Evolutionary conservation across 768 basidiomycete species (phyloP).

Genomic region (Psilocybe sp.): DNA sequence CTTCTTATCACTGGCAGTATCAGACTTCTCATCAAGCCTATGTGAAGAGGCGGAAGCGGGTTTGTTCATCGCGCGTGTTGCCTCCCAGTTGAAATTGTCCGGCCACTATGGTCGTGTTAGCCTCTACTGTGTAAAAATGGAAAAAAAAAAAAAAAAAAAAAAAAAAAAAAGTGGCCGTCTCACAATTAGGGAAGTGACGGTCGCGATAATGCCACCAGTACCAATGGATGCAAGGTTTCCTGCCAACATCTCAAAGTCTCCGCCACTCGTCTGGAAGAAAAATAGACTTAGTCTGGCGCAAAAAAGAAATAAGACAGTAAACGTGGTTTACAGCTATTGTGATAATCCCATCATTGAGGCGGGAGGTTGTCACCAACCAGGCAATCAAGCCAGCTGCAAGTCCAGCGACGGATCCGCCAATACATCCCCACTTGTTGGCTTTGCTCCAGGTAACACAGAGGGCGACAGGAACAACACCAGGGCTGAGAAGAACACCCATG

Average conservation of each 20-base stretch:
- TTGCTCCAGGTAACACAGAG: neutral
- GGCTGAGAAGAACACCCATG: conserved; percentile 20
- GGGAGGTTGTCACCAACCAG: conserved; percentile 8
- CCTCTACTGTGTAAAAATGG: no score
- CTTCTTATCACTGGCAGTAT: conserved; percentile 36
- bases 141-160: no score
- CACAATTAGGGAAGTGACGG: conserved; percentile 14
- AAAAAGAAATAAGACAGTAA: conserved; percentile 16
- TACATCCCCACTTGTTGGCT: neutral
- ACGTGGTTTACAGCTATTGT: conserved; percentile 23
- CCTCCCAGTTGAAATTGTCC: conserved; percentile 25
- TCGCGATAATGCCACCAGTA: conserved; percentile 20
- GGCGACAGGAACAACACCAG: conserved; percentile 21
- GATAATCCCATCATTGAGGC: conserved; percentile 19
- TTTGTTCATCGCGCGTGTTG: conserved; percentile 14
- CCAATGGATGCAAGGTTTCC: conserved; percentile 23
- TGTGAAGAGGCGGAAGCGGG: neutral
- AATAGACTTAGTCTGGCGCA: conserved; percentile 20
- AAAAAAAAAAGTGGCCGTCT: no score
- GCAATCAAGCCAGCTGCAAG: conserved; percentile 19
- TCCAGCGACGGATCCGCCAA: conserved; percentile 19
- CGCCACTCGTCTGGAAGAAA: conserved; percentile 20
- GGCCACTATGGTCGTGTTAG: conserved; percentile 11
- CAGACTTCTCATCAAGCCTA: conserved; percentile 23
- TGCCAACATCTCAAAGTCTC: conserved; percentile 16